Percentiles rank a stretch among this genome's conserved stretches.
Conservation (phyloP, 2,329 filamentous ascomycete species). For the Aspergillus sp. region DNA sequence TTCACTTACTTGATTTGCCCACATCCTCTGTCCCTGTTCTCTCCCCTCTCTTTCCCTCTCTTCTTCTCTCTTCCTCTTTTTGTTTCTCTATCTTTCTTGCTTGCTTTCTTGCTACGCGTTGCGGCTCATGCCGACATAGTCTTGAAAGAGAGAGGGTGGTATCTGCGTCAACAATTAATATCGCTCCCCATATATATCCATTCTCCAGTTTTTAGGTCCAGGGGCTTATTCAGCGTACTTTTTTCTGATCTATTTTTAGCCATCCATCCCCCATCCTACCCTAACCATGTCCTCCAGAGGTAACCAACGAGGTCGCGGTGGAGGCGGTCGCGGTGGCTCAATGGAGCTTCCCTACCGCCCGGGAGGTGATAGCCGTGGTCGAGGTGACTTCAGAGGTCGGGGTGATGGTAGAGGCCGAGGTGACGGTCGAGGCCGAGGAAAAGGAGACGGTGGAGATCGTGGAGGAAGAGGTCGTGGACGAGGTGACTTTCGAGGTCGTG, state of each 20-base stretch:
- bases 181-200: neutral
- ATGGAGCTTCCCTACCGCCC: constrained; percentile 17
- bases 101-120: no score
- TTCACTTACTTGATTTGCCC: neutral
- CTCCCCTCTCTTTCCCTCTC: no score
- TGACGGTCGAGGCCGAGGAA: constrained; percentile 15
- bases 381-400: constrained; percentile 9
- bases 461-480: constrained; percentile 10
- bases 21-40: neutral
- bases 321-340: constrained; percentile 19
- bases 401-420: constrained; percentile 13
- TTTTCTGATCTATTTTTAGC: neutral
- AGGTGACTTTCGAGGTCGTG: constrained; percentile 2
- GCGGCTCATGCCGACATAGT: no score
- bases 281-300: constrained; percentile 13
- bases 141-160: no score
- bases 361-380: constrained; percentile 2
- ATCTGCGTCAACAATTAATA: no score
- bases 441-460: constrained; percentile 10
- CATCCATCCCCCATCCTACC: neutral
- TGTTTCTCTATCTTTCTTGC: neutral
- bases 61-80: neutral
- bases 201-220: neutral
- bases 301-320: constrained; percentile 10
- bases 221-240: neutral